Base-by-base conservation (phyloP, 1,284 basidiomycete genomes). In the Ceratobasidium sp. region DNA sequence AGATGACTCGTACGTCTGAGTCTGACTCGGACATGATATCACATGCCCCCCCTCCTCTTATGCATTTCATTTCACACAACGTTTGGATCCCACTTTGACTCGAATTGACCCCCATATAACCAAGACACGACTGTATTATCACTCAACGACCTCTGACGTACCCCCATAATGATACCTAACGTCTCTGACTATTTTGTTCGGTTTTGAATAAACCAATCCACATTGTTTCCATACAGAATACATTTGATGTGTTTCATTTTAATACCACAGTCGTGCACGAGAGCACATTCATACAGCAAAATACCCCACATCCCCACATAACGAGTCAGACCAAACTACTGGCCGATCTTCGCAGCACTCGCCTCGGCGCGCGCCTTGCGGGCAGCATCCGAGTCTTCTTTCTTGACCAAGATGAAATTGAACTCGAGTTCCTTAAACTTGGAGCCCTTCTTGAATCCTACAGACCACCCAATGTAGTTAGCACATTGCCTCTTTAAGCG, bases 381-480 rank as follows among this genome's bases (percentile, higher is more conserved):
- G 19, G 80, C 81, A 34, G 80, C 82, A 51, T 79, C 80, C 4
- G 83, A 83, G 79, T 89, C 86, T 61, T 84, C 86, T 31, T 85
- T 83, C 1, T 88, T 88, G 14, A 87, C 85, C 9, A 93, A 81
- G 2, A 90, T 81, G 74, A 93, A 86, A 78, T 93, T 89, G 27
- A 82, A 83, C 75, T 88, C 84, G 74, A 93, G 80, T 54, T 88
- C 84, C 79, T 87, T 86, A 83, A 91, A 91, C 3, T 87, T 84
- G 41, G 84, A 86, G 5, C 86, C 87, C 37, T 86, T 84, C 31
- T 84, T 84, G 82, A 92, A 91, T 8, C 90, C 89, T 56, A 88
- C 86, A 76, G 84, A 74, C 87, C 84, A 7, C 88, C 86, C 75
- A 89, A 83, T 14, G 81, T 83, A 72, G 91, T 87, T 1, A 86